Evolutionary conservation across 2,329 filamentous ascomycete genomes (phyloP), one percentile per base, ranked within the genome.

Genomic region (Beauveria sp.): DNA sequence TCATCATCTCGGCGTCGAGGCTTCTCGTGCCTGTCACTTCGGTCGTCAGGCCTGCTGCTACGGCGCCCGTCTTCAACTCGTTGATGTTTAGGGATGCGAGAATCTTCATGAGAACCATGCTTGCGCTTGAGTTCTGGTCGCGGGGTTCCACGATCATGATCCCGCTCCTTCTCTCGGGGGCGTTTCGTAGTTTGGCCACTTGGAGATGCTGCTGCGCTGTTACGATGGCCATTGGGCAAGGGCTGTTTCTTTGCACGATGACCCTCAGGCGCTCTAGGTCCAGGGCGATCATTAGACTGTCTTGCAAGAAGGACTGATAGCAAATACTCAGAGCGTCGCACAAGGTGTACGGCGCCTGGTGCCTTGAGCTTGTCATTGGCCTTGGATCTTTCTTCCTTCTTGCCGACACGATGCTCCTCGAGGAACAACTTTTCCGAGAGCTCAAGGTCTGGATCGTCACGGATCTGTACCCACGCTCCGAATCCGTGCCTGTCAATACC

Each of bases 351-450:
- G 24, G 95, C 93, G n/a, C 95, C 95, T 4, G 95, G 95, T 3
- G 93, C 96, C 70, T 96, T 96, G 42, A 90, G 90, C 64, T 88
- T 87, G 62, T 88, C 89, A 20, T 91, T 88, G 18, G 79, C 85
- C 69, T 91, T 91, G 69, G 81, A 89, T 42, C 95, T 88, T 74
- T 97, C 92, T 69, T 95, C 93, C 73, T 98, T 98, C 77, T 96
- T 95, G 73, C 96, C 95, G 20, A 98, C 93, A n/a, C 93, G 89
- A 73, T 98, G 93, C 74, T 99, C 96, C 72, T 99, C 95, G 1
- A 99, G 78, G 77, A 96, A 99, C 72, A 98, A 90, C 71, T 97
- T 98, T 69, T 96, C 92, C 1, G 80, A 78, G 77, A 99, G 87
- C 9, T 87, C 89, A 24, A 99, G 84, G 38, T 97, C 92, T 1